phyloP scores from a whole-genome alignment of 768 basidiomycete species.

The Lentinula edodes region DNA sequence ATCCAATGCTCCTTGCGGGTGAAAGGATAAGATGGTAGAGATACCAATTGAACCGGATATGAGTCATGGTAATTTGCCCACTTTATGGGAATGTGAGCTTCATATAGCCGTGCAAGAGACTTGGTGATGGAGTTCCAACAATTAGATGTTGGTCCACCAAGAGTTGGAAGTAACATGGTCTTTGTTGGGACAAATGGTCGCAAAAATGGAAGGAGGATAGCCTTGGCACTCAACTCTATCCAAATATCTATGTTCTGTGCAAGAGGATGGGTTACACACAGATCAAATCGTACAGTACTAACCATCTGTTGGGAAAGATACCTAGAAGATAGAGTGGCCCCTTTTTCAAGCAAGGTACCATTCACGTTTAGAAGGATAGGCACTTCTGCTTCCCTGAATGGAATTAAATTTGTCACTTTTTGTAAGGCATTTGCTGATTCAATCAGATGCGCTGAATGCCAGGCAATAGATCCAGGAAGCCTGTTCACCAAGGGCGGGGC shows the following conservation, averaged over 20 bases:
- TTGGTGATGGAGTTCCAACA: constrained; percentile 3
- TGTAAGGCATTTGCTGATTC: background rate
- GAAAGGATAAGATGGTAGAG: constrained; percentile 6
- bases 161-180: background rate
- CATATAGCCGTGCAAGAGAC: constrained; percentile 3
- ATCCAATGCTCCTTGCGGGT: constrained; percentile 6
- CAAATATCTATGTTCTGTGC: constrained; percentile 3
- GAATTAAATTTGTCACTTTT: background rate
- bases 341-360: constrained; percentile 2
- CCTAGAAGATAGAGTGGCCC: background rate
- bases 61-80: constrained; percentile 5
- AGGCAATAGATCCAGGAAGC: constrained; percentile 4
- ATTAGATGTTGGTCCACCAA: background rate
- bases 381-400: background rate
- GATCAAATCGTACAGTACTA: background rate
- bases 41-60: constrained; percentile 2
- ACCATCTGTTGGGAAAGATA: constrained; percentile 4
- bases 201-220: constrained; percentile 3
- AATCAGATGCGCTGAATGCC: constrained; percentile 1
- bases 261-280: background rate
- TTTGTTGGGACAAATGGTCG: background rate
- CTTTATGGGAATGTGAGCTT: constrained; percentile 5
- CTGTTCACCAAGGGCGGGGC: background rate
- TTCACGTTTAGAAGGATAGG: constrained; percentile 1
- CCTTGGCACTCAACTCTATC: constrained; percentile 6